Conservation (phyloP, 371 early-diverging fungal genomes). For the Syncephalis fuscata region DNA sequence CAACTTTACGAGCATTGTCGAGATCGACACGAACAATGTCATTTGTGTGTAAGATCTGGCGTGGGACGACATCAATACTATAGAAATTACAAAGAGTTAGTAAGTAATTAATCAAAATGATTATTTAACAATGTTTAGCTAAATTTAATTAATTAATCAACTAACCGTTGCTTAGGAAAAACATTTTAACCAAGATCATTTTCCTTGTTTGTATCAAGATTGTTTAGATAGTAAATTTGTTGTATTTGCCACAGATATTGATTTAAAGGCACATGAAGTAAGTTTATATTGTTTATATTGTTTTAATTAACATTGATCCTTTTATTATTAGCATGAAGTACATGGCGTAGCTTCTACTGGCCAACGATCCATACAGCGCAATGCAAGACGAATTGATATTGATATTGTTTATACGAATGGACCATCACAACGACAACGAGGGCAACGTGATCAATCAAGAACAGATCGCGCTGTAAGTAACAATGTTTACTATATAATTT, state of each 20-base stretch:
- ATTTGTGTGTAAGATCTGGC: constrained; percentile 59
- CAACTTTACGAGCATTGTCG: constrained; percentile 86
- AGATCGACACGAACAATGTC: constrained; percentile 88
- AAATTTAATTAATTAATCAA: not conserved
- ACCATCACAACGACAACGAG: not conserved
- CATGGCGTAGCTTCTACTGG: constrained; percentile 8
- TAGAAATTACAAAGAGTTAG: constrained; percentile 59
- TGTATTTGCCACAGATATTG: constrained; percentile 84
- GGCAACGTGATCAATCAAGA: not conserved
- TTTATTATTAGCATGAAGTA: not conserved
- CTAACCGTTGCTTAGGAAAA: constrained; percentile 27
- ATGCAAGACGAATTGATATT: constrained; percentile 13
- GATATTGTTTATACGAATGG: constrained; percentile 6
- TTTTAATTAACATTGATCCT: not conserved
- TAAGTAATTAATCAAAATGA: constrained; percentile 13
- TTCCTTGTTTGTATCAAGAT: constrained; percentile 52
- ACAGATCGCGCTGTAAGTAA: too few species aligned
- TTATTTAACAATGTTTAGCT: too few species aligned
- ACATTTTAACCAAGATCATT: constrained; percentile 77
- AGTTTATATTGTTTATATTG: not conserved
- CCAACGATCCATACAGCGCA: constrained; percentile 6
- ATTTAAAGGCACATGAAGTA: constrained; percentile 71
- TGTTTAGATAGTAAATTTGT: constrained; percentile 91
- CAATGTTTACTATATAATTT: too few species aligned
- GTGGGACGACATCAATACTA: constrained; percentile 67